Evolutionary conservation across 1,284 basidiomycete species (phyloP).

Genomic region (Sporisorium sorghi): DNA sequence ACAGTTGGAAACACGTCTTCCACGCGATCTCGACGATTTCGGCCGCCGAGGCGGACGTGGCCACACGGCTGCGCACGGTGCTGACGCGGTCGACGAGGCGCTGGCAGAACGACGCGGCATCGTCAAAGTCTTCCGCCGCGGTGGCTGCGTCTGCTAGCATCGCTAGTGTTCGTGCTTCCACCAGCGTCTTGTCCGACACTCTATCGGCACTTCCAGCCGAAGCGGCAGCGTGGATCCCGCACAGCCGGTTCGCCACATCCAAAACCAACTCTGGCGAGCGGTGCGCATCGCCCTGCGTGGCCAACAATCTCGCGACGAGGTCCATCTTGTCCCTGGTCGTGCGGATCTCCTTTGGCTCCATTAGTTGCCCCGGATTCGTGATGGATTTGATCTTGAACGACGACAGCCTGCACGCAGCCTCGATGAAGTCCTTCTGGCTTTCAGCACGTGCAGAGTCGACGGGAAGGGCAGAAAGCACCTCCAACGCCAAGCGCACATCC

Average conservation of each 20-base stretch:
- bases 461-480: constrained; percentile 26
- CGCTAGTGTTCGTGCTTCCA: constrained; percentile 41
- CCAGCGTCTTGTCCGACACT: constrained; percentile 6
- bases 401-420: constrained; percentile 47
- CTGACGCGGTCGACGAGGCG: constrained; percentile 27
- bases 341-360: constrained; percentile 41
- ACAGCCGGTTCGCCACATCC: constrained; percentile 31
- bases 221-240: neutral
- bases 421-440: constrained; percentile 40
- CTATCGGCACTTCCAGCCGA: neutral
- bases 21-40: constrained; percentile 27
- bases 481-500: constrained; percentile 27
- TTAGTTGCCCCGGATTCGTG: neutral
- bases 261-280: constrained; percentile 43
- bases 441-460: neutral
- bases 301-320: constrained; percentile 30
- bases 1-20: constrained; percentile 38
- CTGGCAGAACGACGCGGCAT: constrained; percentile 23
- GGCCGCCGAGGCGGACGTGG: neutral
- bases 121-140: constrained; percentile 34
- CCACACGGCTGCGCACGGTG: constrained; percentile 1
- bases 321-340: constrained; percentile 27
- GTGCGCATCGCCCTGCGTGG: constrained; percentile 36
- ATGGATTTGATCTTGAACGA: constrained; percentile 45
- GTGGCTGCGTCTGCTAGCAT: constrained; percentile 49